Conservation (phyloP, 208 protist species). For the Zelonia costaricensis region DNA sequence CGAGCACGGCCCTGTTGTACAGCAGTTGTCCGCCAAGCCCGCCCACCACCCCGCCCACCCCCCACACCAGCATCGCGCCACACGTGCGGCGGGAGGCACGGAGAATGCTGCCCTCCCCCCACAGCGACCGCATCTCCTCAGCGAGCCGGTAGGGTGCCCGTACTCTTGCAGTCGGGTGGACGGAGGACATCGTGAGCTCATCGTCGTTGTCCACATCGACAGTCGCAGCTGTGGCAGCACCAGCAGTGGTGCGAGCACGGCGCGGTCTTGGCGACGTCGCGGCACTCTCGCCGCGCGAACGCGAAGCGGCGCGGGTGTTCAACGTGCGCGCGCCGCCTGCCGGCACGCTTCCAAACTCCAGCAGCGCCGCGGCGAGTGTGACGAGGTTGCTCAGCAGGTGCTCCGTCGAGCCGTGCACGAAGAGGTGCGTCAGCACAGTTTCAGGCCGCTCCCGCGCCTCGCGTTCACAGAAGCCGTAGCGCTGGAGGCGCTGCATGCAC, state of each 20-base stretch:
- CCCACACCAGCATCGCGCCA: slow-evolving; percentile 50
- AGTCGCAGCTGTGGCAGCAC: too few species aligned
- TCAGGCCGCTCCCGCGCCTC: slow-evolving; percentile 26
- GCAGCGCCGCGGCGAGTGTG: slow-evolving; percentile 40
- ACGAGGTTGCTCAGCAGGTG: slow-evolving; percentile 56
- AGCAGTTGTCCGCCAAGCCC: slow-evolving; percentile 65
- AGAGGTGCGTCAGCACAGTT: slow-evolving; percentile 57
- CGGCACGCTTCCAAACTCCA: slow-evolving; percentile 46
- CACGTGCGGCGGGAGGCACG: slow-evolving; percentile 21
- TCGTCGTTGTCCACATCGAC: too few species aligned
- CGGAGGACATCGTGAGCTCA: too few species aligned
- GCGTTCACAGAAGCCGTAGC: slow-evolving; percentile 52
- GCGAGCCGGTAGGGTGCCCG: too few species aligned
- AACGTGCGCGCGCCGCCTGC: slow-evolving; percentile 24
- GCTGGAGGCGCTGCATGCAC: slow-evolving; percentile 31
- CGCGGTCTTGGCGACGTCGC: slow-evolving; percentile 1
- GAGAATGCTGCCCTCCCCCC: slow-evolving; percentile 5
- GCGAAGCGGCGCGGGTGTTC: background rate
- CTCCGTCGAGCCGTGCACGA: slow-evolving; percentile 54
- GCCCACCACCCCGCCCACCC: slow-evolving; percentile 45
- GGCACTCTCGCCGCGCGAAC: background rate
- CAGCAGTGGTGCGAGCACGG: too few species aligned
- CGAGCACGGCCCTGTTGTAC: slow-evolving; percentile 47
- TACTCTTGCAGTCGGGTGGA: too few species aligned
- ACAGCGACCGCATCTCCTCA: slow-evolving; percentile 6